Evolutionary conservation across 2,329 filamentous ascomycete genomes (phyloP).

Genomic region (Hymenoscyphus fructigenus): DNA sequence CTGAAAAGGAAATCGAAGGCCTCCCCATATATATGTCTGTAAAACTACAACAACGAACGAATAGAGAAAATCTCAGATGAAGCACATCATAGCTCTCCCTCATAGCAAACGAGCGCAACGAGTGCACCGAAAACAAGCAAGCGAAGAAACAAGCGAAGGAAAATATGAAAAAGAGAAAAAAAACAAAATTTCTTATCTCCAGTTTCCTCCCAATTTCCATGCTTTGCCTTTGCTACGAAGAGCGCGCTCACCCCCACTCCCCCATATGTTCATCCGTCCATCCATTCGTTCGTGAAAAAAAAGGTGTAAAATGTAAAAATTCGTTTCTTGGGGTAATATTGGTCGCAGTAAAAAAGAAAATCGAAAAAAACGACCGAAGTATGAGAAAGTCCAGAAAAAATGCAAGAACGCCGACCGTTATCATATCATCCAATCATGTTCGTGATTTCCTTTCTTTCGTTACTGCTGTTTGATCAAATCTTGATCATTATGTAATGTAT

Average conservation of each 20-base stretch:
- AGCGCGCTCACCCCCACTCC: neutral
- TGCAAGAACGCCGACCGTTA: neutral
- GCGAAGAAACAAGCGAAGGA: no score
- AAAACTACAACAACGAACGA: no score
- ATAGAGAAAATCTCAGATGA: no score
- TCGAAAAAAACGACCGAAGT: neutral
- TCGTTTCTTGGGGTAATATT: neutral
- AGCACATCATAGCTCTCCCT: no score
- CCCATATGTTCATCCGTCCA: neutral
- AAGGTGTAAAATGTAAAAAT: neutral
- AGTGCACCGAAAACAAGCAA: no score
- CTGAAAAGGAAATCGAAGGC: no score
- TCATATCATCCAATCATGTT: constrained; percentile 1
- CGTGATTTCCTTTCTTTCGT: neutral
- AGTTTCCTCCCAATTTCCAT: neutral
- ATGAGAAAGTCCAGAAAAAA: neutral
- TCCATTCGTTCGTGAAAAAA: neutral
- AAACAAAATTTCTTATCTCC: no score
- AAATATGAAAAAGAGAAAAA: no score
- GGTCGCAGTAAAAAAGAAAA: neutral
- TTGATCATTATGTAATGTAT: neutral
- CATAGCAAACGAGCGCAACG: no score
- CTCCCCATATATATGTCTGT: no score
- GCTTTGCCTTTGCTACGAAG: neutral
- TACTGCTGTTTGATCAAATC: neutral